These are phyloP conservation scores for Gonapodya sp. DNA, from an alignment of 192 early-diverging fungal genomes.

Conservation along the genomic window DNA sequence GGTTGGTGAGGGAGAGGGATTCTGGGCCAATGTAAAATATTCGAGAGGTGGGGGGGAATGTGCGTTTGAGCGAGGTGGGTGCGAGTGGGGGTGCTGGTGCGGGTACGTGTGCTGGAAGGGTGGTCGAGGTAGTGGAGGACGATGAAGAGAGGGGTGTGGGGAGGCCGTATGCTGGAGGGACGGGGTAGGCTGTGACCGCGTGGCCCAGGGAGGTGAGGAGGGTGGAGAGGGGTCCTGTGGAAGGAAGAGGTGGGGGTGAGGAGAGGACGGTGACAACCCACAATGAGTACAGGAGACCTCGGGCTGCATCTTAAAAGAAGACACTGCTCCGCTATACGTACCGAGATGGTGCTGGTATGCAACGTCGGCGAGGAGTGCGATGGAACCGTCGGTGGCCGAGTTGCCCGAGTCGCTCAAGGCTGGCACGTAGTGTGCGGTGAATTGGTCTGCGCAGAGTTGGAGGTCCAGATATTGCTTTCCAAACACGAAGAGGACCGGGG, in stretches of 20 bases:
- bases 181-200: not conserved
- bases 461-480: slow-evolving; percentile 61
- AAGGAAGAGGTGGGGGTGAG: too few relatives aligned
- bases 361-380: slow-evolving; percentile 71
- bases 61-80: slow-evolving; percentile 41
- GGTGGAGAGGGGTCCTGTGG: not conserved
- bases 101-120: too few relatives aligned
- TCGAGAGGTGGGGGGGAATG: slow-evolving; percentile 29
- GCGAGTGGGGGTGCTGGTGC: slow-evolving; percentile 12
- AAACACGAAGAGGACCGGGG: slow-evolving; percentile 84
- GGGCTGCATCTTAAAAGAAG: slow-evolving; percentile 33
- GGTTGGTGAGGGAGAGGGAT: slow-evolving; percentile 72
- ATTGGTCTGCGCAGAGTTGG: slow-evolving; percentile 37
- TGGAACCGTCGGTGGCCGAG: slow-evolving; percentile 24
- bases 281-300: slow-evolving; percentile 28
- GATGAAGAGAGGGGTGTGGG: slow-evolving; percentile 1
- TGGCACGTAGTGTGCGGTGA: slow-evolving; percentile 28
- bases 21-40: slow-evolving; percentile 81
- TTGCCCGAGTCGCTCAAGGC: too few relatives aligned
- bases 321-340: slow-evolving; percentile 20
- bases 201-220: not conserved
- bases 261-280: too few relatives aligned
- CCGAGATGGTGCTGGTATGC: slow-evolving; percentile 46
- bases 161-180: slow-evolving; percentile 9
- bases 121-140: slow-evolving; percentile 12